phyloP scores from a whole-genome alignment of 208 protist species.

The Leishmania major region DNA sequence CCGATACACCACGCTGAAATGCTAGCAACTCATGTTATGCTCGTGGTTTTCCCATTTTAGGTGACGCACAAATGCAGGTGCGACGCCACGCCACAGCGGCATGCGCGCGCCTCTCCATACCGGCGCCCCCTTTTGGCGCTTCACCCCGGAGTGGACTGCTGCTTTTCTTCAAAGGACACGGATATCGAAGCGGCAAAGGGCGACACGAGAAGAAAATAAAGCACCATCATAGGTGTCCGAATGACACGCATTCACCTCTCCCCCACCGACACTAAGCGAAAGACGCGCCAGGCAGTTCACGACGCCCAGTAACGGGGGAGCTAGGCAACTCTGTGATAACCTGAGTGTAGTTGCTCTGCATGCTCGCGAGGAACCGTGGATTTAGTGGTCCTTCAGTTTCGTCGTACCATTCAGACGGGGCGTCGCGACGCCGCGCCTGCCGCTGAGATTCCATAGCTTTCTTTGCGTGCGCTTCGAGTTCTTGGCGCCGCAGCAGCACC shows the following conservation, averaged over 20 bases:
- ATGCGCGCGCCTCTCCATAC: background rate
- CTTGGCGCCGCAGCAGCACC: slow-evolving; percentile 73
- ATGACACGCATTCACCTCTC: background rate
- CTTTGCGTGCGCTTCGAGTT: slow-evolving; percentile 74
- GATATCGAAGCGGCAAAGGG: background rate
- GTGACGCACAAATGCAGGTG: background rate
- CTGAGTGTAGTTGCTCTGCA: slow-evolving; percentile 77
- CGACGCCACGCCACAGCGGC: background rate
- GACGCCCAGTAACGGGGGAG: background rate
- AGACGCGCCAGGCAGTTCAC: background rate
- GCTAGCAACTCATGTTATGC: background rate
- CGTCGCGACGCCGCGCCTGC: slow-evolving; percentile 23
- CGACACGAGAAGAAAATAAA: background rate
- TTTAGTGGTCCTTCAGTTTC: slow-evolving; percentile 84
- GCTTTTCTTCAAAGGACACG: background rate
- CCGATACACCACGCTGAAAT: background rate
- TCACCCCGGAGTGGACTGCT: background rate
- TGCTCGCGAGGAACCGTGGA: slow-evolving; percentile 70
- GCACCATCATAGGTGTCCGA: background rate
- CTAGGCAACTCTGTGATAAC: slow-evolving; percentile 65
- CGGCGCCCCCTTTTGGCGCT: background rate
- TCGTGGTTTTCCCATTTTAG: background rate
- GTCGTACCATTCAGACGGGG: slow-evolving; percentile 85
- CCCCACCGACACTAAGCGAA: background rate
- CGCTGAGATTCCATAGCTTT: slow-evolving; percentile 50